Evolutionary conservation across 2,329 filamentous ascomycete species (phyloP), one percentile per base, ranked within the genome.

Genomic region (Cladosporium sp.): DNA sequence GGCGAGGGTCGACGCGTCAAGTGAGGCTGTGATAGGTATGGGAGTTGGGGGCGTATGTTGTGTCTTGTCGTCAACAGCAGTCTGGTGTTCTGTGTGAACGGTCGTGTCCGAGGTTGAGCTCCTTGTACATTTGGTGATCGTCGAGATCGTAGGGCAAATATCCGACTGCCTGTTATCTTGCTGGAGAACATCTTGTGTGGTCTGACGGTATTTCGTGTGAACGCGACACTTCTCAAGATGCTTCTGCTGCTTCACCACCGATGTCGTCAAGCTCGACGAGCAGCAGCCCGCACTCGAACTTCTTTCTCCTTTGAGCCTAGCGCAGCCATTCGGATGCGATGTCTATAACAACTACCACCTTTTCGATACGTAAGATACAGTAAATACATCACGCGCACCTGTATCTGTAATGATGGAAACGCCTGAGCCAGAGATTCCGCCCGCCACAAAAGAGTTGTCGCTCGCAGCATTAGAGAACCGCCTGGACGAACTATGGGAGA

Each of bases 401-500:
- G 25, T 15, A 40, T 40, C 12, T 22, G 15, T 11, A 9, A 38
- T 9, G 3, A 56, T 56, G 54, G 25, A 56, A 42, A 56, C 42
- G 12, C 54, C 54, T 15, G 54, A 49, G 42, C 54, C 54, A 20
- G 54, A 56, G 15, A 19, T 30, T 3, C 7, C 5, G 1, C 20
- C 20, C 12, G 37, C 8, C 5, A 9, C 5, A 2, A 28, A 34
- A 11, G 28, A 55, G 25, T 3, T 8, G 14, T 25, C 54, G 17
- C 20, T 56, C 36, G 22, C 20, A 14, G 42, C 38, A 3, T 19
- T 47, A 7, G 42, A 56, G 37, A 17, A 59, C n/a, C 64, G 66
- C 34, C 83, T 92, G 58, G 88, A 92, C 70, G 63, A 67, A 51
- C 80, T 90, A 28, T 77, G 91, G 22, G 81, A 83, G 71, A 80